Evolutionary conservation across 257 asterid genomes (phyloP).

Genomic region (Solanum pinnatisectum): DNA sequence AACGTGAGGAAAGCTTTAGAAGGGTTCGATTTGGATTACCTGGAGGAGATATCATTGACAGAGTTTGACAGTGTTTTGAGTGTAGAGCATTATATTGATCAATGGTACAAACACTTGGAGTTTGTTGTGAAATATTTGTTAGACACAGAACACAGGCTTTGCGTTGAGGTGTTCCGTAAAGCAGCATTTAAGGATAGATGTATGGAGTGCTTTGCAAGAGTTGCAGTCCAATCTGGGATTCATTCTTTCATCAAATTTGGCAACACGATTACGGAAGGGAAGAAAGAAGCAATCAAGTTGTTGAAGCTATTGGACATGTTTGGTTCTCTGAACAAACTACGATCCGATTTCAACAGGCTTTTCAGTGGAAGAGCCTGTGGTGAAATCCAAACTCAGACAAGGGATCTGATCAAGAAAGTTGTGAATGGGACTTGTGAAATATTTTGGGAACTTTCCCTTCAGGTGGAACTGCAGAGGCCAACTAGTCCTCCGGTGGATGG

Average conservation of each 20-base stretch:
- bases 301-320: slow-evolving; percentile 60
- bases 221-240: slow-evolving; percentile 56
- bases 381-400: slow-evolving; percentile 47
- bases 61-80: slow-evolving; percentile 44
- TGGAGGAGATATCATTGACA: slow-evolving; percentile 42
- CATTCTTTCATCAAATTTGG: slow-evolving; percentile 47
- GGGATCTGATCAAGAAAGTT: slow-evolving; percentile 61
- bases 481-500: slow-evolving; percentile 54
- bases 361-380: slow-evolving; percentile 48
- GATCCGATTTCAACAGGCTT: slow-evolving; percentile 63
- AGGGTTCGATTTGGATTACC: slow-evolving; percentile 33
- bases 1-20: slow-evolving; percentile 31
- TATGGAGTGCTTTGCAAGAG: slow-evolving; percentile 51
- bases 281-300: slow-evolving; percentile 80
- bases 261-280: slow-evolving; percentile 32
- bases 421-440: slow-evolving; percentile 54
- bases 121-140: slow-evolving; percentile 48
- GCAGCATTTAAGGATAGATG: slow-evolving; percentile 27
- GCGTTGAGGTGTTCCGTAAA: slow-evolving; percentile 36
- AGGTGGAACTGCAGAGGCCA: slow-evolving; percentile 61
- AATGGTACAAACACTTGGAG: slow-evolving; percentile 67
- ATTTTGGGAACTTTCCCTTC: slow-evolving; percentile 54
- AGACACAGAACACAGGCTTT: slow-evolving; percentile 51
- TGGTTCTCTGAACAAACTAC: slow-evolving; percentile 47
- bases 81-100: slow-evolving; percentile 37